phyloP scores from a whole-genome alignment of 2,329 filamentous ascomycete genomes.

The Xylaria sp. region DNA sequence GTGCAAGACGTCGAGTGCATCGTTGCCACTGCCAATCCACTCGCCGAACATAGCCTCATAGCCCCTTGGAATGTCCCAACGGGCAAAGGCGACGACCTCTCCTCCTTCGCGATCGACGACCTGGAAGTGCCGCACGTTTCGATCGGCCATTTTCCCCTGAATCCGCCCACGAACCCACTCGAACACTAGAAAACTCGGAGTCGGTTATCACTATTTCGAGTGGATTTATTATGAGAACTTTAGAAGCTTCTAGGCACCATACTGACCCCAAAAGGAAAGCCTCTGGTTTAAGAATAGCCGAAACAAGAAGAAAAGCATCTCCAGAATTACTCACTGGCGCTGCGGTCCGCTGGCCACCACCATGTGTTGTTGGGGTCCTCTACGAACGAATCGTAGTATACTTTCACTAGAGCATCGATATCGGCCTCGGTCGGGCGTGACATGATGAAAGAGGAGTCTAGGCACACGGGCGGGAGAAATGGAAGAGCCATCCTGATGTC shows the following conservation, averaged over 20 bases:
- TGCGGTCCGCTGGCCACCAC: conserved; percentile 47
- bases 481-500: conserved; percentile 44
- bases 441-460: conserved; percentile 44
- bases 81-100: conserved; percentile 48
- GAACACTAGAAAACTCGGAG: conserved; percentile 21
- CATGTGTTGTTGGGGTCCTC: conserved; percentile 43
- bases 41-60: conserved; percentile 44
- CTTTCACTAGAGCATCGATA: conserved; percentile 44
- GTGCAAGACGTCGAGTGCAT: conserved; percentile 34
- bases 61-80: conserved; percentile 52
- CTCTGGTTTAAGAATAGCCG: too few species aligned
- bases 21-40: conserved; percentile 32
- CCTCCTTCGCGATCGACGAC: conserved; percentile 44
- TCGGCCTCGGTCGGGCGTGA: conserved; percentile 46
- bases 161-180: conserved; percentile 50
- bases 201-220: too few species aligned
- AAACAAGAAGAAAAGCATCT: too few species aligned
- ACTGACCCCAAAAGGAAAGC: too few species aligned
- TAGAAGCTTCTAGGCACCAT: too few species aligned
- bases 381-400: conserved; percentile 48
- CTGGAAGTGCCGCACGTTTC: conserved; percentile 49
- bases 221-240: too few species aligned
- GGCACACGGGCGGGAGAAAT: conserved; percentile 42
- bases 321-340: conserved; percentile 20
- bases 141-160: conserved; percentile 45